Evolutionary conservation across 2,329 filamentous ascomycete genomes (phyloP), one percentile per base, ranked within the genome.

Genomic region (Didymella sp.): DNA sequence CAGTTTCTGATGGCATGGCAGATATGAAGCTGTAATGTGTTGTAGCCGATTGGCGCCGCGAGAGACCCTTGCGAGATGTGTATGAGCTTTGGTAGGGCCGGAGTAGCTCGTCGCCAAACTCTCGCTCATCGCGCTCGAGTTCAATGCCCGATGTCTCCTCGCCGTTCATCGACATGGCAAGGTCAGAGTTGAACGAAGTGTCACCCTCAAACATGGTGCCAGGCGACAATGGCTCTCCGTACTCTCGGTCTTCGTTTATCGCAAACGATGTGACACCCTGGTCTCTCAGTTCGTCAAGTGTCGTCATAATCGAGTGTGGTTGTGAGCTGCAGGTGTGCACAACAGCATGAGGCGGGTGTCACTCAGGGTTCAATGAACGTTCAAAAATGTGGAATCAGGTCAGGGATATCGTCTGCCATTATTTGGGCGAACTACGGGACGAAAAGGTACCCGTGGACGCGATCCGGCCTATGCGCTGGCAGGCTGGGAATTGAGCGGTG

Each of bases 11-110:
- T n/a, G 75, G 74, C 8, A 77, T 67, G 24, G 70, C 72, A 7
- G 75, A 77, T 51, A 77, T 67, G 51, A 74, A 67, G 64, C 71
- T 73, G 30, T 72, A 70, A 6, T 66, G 64, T 19, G 70, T 73
- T 25, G 67, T 54, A 31, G 61, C 69, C 28, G 74, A 76, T 15
- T 65, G 64, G 45, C 64, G 67, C 12, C 73, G 69, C 9, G 63
- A 66, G 19, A 63, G 60, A 12, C 61, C 51, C 12, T 61, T 64
- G 7, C 67, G 62, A 17, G 72, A 70, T 17, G 73, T 74, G 59
- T 74, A 74, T 8, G 73, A 70, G 61, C 65, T 67, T 38, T 61
- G 65, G 53, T 75, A 73, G 41, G 71, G 71, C 43, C 67, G 61
- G 12, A 67, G 66, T 17, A 57, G 38, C 30, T 69, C 67, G 38